Evolutionary conservation across 192 early-diverging fungal genomes (phyloP), one percentile per base, ranked within the genome.

Genomic region (Backusella liffmaniae): DNA sequence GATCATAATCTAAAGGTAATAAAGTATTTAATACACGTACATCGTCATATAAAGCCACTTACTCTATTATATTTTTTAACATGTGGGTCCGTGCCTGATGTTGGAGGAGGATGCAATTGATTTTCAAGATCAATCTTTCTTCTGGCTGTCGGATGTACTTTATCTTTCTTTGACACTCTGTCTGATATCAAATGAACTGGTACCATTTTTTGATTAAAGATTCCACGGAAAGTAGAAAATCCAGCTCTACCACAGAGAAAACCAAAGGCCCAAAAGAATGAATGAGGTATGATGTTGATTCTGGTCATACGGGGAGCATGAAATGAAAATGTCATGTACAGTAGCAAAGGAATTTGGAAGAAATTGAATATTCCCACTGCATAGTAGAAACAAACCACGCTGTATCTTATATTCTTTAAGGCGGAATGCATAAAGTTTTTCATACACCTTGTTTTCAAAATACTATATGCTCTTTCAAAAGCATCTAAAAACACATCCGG

Each of bases 381-480:
- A 37, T 72, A 79, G 29, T 69, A 69, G 41, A 79, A 29, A 23
- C 51, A 59, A 16, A 75, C 69, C 1, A 67, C 44, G 15, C 73
- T 70, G 59, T 70, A 75, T 16, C 73, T 39, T 41, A 79, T 79
- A 69, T 79, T 79, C 29, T 72, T 51, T 2, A 75, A 46, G 1
- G 69, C 70, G 8, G 59, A 18, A 49, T 74, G 73, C 37, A 79
- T 21, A 36, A 79, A 79, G 36, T 56, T 71, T 51, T 21, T 32
- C 30, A 79, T 15, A 15, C 73, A 70, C 13, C 67, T 65, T 30
- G 70, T 68, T 35, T 76, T 69, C 59, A 76, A 49, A 9, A 65
- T 66, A 39, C 68, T 4, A 23, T 51, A 69, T 30, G 44, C 18
- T 18, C 12, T 23, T 44, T 72, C 39, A 72, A 46, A 44, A 51